Evolutionary conservation across 306 rosid genomes (phyloP), one percentile per base, ranked within the genome.

Genomic region (Biancaea sappan): DNA sequence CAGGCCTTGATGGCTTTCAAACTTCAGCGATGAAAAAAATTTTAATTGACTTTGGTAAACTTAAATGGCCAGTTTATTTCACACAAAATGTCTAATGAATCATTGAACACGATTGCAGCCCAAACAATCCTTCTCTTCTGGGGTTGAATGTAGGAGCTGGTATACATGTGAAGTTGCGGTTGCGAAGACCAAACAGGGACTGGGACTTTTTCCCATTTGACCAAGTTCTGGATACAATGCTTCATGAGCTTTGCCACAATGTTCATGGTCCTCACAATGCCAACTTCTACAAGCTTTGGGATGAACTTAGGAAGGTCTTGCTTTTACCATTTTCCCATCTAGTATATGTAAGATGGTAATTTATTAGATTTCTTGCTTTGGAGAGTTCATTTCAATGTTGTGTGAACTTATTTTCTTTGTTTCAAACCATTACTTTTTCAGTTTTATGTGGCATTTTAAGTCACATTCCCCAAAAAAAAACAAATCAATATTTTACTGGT

Each of bases 201-300:
- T 70, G 13, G 62, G 93, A 93, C 25, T 93, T 90, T 70, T 86
- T 44, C 71, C 93, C 93, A 1, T 83, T 81, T 58, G 84, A 94
- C 82, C 83, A 88, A 83, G 89, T 94, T 73, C 81, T 94, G 44
- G 98, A 91, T 79, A 94, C 96, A 13, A 94, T 94, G 97, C 95
- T 94, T 72, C 98, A 94, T 16, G 98, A 94, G 85, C 98, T 94
- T 80, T 94, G 96, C 66, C 97, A 94, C 81, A 94, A 91, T 69
- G 83, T 43, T 50, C 89, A 88, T 68, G 88, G 92, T 59, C 89
- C 96, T 77, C 98, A 94, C 66, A 86, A 94, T 84, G 89, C 86
- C 51, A 86, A 2, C 83, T 94, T 91, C 90, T 90, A 91, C 91
- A 90, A 84, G 88, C 96, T 94, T 16, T 94, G 96, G 98, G 98